Percentiles rank a stretch among this genome's conserved stretches.
These are phyloP conservation scores for Chrysophaeum taylorii DNA, from an alignment of 352 stramenopile genomes.

Conservation along the genomic window DNA sequence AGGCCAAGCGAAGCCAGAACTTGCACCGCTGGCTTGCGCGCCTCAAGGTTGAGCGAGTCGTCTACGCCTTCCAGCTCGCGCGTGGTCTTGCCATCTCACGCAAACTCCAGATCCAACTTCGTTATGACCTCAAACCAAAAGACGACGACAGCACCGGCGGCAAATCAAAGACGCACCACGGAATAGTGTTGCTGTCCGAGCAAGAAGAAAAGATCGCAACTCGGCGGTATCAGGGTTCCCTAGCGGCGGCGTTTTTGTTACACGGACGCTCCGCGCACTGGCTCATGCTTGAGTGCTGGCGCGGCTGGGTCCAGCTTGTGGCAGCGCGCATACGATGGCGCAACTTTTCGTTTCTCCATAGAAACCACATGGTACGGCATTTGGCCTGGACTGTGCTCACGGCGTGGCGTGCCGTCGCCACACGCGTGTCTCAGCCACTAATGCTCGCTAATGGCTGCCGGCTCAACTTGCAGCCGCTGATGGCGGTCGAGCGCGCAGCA, in stretches of 20 bases:
- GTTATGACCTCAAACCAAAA: too few relatives aligned
- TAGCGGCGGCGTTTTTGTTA: not conserved
- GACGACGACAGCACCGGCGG: too few relatives aligned
- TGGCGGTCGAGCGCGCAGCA: not conserved
- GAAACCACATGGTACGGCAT: not conserved
- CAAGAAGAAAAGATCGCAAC: too few relatives aligned
- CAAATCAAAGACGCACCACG: too few relatives aligned
- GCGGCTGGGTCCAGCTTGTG: not conserved
- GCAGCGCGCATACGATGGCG: not conserved
- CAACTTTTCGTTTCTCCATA: not conserved
- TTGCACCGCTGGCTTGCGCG: not conserved
- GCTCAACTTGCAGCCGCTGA: not conserved
- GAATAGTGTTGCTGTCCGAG: too few relatives aligned
- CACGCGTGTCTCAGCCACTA: not conserved
- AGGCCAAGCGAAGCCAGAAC: not conserved
- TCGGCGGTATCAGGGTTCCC: not conserved
- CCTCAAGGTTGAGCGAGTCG: not conserved
- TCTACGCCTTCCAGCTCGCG: slow-evolving; percentile 3
- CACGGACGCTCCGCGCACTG: not conserved
- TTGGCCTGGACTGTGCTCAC: not conserved
- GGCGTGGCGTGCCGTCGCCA: not conserved
- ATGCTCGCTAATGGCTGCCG: not conserved
- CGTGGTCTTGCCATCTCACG: not conserved
- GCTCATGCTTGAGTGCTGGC: not conserved
- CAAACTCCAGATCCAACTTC: too few relatives aligned